Evolutionary conservation across 208 protist genomes (phyloP).

Genomic region (Trypanosoma boissoni): DNA sequence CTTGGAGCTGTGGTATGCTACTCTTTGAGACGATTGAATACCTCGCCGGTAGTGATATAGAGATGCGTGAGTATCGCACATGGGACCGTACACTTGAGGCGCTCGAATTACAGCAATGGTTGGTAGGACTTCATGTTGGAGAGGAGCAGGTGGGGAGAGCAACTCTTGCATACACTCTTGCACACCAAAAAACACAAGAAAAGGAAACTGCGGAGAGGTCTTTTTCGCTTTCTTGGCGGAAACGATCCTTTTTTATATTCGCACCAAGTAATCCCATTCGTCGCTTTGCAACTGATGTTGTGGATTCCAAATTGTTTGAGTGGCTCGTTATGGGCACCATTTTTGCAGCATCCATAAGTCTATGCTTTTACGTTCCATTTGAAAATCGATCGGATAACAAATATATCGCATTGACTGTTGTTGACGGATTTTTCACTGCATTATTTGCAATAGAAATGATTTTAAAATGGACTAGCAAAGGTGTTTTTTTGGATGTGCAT

Average conservation of each 20-base stretch:
- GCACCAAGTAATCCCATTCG: constrained; percentile 59
- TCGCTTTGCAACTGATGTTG: constrained; percentile 30
- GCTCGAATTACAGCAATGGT: constrained; percentile 83
- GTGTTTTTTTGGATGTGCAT: constrained; percentile 68
- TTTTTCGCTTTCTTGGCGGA: constrained; percentile 58
- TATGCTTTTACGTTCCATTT: constrained; percentile 62
- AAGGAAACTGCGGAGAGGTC: constrained; percentile 22
- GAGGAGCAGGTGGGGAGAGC: constrained; percentile 88
- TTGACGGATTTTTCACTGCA: constrained; percentile 84
- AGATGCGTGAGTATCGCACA: constrained; percentile 43
- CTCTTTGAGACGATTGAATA: constrained; percentile 88
- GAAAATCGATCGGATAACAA: constrained; percentile 51
- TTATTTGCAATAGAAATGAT: constrained; percentile 88
- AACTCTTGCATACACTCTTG: constrained; percentile 85
- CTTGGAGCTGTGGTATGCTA: constrained; percentile 87
- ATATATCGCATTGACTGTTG: constrained; percentile 70
- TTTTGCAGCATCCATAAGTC: constrained; percentile 67
- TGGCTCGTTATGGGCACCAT: constrained; percentile 60
- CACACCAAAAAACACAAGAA: constrained; percentile 70
- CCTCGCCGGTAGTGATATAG: constrained; percentile 69
- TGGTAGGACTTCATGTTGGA: constrained; percentile 85
- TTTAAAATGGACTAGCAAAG: constrained; percentile 84
- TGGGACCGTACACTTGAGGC: constrained; percentile 76
- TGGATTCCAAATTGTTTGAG: constrained; percentile 69
- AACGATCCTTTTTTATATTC: constrained; percentile 69